Evolutionary conservation across 2,329 filamentous ascomycete genomes (phyloP), one percentile per base, ranked within the genome.

Genomic region (Beauveria brongniartii): DNA sequence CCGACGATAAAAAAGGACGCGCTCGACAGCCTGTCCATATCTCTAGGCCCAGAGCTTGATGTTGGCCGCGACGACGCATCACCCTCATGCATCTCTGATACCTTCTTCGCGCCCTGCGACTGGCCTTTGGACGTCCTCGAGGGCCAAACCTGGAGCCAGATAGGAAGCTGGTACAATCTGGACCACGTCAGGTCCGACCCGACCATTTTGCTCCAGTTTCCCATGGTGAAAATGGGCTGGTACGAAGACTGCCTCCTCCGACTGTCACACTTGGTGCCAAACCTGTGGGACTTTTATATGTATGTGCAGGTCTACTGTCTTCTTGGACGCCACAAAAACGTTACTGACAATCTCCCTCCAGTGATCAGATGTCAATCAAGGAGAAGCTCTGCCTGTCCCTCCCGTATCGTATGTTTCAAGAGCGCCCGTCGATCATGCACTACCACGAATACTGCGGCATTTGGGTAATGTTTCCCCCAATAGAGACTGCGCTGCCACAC

Each of bases 21-120:
- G 37, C 52, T 55, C 34, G 20, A 44, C 37, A 4, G 37, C 37
- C 52, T 55, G 6, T 44, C 37, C 20, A 43, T 55, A 43, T 43
- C 37, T 55, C 52, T 55, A 26, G 52, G 52, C 37, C 20, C 37
- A 18, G 12, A 28, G 52, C 52, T 55, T 26, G 52, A 55, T 44
- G 37, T 55, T 43, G 20, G 37, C 37, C 37, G 22, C 20, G 37
- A 55, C 52, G 37, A 30, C 37, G 22, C 2, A 43, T 28, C 24
- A 5, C 52, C 52, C 37, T 55, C 52, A 26, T 6, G 22, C 22
- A 44, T 41, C 22, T 43, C 52, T 28, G 20, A 44, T 28, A 55
- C 40, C 52, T 55, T 56, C 43, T 56, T 56, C n/a, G 43, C 54
- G 54, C 54, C 54, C n/a, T 56, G 54, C 18, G 28, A 56, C 43